These are phyloP conservation scores for Venturia asperata DNA, from an alignment of 2,329 filamentous ascomycete genomes.

Conservation along the genomic window DNA sequence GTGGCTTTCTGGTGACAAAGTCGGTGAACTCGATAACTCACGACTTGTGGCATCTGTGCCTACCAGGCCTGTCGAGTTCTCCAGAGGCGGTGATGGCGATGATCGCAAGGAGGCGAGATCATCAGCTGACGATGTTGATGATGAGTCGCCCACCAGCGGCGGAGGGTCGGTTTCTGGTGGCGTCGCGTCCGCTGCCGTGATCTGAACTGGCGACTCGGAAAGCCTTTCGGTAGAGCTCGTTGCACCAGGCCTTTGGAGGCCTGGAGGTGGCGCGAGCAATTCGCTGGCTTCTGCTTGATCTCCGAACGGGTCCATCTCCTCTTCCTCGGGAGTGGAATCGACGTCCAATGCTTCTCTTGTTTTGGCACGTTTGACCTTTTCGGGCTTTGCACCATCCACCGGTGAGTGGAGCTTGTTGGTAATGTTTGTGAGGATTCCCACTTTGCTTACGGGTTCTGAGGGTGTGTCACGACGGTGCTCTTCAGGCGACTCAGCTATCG, in stretches of 20 bases:
- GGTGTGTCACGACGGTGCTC: conserved; percentile 1
- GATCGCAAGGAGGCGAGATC: conserved; percentile 15
- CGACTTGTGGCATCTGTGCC: conserved; percentile 2
- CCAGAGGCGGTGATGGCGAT: conserved; percentile 15
- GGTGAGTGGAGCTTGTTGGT: conserved; percentile 30
- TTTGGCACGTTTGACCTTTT: conserved; percentile 53
- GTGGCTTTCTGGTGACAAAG: conserved; percentile 7
- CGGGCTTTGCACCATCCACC: conserved; percentile 45
- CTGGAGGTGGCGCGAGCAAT: conserved; percentile 15
- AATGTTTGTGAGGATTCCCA: conserved; percentile 19
- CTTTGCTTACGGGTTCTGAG: conserved; percentile 1
- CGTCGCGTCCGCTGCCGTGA: conserved; percentile 42
- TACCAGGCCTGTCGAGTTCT: background rate
- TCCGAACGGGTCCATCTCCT: conserved; percentile 36
- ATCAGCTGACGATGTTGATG: conserved; percentile 27
- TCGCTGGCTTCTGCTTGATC: conserved; percentile 29
- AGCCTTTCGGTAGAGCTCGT: conserved; percentile 37
- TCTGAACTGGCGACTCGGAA: conserved; percentile 61
- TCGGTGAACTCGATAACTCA: background rate
- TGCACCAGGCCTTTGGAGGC: conserved; percentile 17
- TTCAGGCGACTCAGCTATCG: background rate
- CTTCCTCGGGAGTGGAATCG: conserved; percentile 48
- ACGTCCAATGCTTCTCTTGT: conserved; percentile 62
- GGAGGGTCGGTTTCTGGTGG: conserved; percentile 42
- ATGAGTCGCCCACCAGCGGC: conserved; percentile 62